phyloP scores from a whole-genome alignment of 495 filamentous ascomycete species.

The Clavariopsis aquatica region DNA sequence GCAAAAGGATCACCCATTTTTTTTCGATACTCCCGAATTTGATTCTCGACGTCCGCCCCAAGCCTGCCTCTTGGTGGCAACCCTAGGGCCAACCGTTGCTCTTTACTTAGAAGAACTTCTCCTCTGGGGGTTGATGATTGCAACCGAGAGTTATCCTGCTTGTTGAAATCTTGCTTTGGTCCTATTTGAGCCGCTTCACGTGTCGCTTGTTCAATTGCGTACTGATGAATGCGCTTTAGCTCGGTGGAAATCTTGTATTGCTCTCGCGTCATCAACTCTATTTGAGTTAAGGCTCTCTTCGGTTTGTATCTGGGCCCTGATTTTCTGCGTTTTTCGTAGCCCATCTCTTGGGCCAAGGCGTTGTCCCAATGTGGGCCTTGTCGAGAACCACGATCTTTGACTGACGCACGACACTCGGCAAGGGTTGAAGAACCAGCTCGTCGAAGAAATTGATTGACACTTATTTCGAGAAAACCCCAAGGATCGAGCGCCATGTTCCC shows the following conservation, averaged over 20 bases:
- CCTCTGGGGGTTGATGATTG: background rate
- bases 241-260: background rate
- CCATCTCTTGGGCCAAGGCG: constrained; percentile 1
- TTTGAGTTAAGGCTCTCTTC: background rate
- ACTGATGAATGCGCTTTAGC: background rate
- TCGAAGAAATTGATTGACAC: constrained; percentile 5
- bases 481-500: background rate
- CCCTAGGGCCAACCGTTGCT: constrained; percentile 13
- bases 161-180: background rate
- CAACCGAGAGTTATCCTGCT: background rate
- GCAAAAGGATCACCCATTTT: constrained; percentile 17
- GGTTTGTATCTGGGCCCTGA: background rate
- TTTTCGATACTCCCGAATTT: constrained; percentile 14
- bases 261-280: background rate
- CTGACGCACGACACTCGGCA: background rate
- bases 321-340: background rate
- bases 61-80: constrained; percentile 16
- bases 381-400: background rate
- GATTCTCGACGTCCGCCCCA: background rate
- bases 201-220: background rate
- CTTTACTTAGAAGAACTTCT: background rate
- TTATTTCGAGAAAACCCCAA: constrained; percentile 22
- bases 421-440: constrained; percentile 15
- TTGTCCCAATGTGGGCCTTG: constrained; percentile 1
- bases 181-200: background rate